Evolutionary conservation across 192 early-diverging fungal species (phyloP).

Genomic region (Chytriomyces sp.): DNA sequence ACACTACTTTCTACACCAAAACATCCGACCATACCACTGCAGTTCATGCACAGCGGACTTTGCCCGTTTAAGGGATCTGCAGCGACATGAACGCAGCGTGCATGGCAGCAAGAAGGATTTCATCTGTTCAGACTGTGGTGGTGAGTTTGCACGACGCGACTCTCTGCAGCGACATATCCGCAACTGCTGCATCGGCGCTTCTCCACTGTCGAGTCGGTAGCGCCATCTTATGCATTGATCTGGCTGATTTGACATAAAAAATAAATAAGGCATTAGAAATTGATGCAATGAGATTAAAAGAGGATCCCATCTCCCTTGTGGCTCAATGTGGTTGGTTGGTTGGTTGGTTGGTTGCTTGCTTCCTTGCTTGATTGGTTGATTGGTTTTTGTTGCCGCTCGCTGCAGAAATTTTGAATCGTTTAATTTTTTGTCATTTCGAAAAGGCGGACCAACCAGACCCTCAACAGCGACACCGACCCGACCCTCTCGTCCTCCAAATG

Average conservation of each 20-base stretch:
- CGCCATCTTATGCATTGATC: no score
- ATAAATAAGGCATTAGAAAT: neutral
- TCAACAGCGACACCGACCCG: no score
- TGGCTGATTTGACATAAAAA: neutral
- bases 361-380: neutral
- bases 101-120: neutral
- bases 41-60: neutral
- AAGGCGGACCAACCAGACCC: no score
- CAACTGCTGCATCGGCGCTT: neutral
- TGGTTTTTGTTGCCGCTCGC: neutral
- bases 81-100: neutral
- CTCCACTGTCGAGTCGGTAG: no score
- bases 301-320: neutral
- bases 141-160: neutral
- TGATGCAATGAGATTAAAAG: no score
- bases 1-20: conserved; percentile 5
- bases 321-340: neutral
- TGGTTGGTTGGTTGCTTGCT: neutral
- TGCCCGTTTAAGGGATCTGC: neutral
- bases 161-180: neutral
- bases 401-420: no score
- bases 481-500: no score
- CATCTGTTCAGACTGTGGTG: neutral
- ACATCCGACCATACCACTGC: conserved; percentile 11
- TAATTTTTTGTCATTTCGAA: no score